Evolutionary conservation across 768 basidiomycete genomes (phyloP).

Genomic region (Galerina marginata): DNA sequence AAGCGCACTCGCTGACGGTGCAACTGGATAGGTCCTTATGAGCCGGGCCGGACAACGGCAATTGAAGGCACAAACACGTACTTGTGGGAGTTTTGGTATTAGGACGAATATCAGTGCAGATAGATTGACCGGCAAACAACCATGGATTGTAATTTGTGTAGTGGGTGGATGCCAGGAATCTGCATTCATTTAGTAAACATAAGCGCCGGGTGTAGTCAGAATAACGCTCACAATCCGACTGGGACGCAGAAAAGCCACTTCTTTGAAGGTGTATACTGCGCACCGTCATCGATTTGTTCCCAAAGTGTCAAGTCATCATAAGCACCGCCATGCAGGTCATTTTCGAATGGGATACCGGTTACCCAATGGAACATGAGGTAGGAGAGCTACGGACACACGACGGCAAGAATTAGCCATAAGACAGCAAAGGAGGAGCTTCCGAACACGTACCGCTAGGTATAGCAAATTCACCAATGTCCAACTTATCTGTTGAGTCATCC

Average conservation of each 20-base stretch:
- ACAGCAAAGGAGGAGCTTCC: neutral
- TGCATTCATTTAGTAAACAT: constrained; percentile 35
- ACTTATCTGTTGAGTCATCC: constrained; percentile 91
- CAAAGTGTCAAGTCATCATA: constrained; percentile 98
- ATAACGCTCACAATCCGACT: constrained; percentile 73
- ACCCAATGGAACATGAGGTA: constrained; percentile 99
- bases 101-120: constrained; percentile 79
- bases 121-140: constrained; percentile 89
- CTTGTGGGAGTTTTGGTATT: constrained; percentile 95
- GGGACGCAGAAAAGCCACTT: constrained; percentile 95
- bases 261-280: constrained; percentile 97
- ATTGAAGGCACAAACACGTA: constrained; percentile 39
- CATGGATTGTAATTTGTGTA: constrained; percentile 97
- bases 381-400: constrained; percentile 55
- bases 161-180: constrained; percentile 96
- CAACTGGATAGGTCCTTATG: constrained; percentile 49
- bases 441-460: constrained; percentile 81
- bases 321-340: constrained; percentile 85
- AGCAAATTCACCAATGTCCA: constrained; percentile 94
- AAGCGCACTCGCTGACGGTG: constrained; percentile 86
- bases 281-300: constrained; percentile 99
- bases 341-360: constrained; percentile 95
- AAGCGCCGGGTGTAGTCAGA: neutral
- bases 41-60: constrained; percentile 1
- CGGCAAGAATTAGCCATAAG: constrained; percentile 8